These are phyloP conservation scores for Fusarium sp. DNA, from an alignment of 2,329 filamentous ascomycete species.

Conservation along the genomic window DNA sequence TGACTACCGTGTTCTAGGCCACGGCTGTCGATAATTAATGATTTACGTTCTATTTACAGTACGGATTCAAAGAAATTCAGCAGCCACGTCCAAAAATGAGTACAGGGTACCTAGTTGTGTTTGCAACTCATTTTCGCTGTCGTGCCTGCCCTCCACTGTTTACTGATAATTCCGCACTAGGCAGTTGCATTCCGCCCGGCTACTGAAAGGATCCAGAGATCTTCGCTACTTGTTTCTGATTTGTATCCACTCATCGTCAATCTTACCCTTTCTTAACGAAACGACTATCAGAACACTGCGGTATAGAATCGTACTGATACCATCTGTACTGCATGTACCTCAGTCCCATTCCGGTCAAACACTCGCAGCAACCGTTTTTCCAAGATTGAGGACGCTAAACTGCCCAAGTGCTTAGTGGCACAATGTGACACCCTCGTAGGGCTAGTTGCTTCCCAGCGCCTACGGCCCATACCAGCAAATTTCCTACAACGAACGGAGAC, in stretches of 20 bases:
- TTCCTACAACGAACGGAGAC: not conserved
- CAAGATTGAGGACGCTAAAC: conserved; percentile 3
- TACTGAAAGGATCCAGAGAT: not conserved
- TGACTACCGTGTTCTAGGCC: conserved; percentile 5
- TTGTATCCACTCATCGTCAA: conserved; percentile 7
- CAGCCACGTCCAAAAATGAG: not conserved
- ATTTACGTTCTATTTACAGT: conserved; percentile 2
- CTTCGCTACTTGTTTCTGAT: not conserved
- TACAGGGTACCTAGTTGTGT: not conserved
- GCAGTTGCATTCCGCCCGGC: conserved; percentile 4
- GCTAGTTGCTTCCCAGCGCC: conserved; percentile 5
- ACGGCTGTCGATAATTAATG: not conserved
- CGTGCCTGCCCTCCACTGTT: not conserved
- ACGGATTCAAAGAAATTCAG: not conserved
- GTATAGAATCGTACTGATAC: not conserved
- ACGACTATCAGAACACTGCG: not conserved
- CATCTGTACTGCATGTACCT: not conserved
- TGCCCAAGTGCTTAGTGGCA: not conserved
- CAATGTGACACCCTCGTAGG: conserved; percentile 5
- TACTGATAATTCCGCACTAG: not conserved
- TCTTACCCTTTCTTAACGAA: conserved; percentile 1
- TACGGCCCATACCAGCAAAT: not conserved
- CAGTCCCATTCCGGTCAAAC: not conserved
- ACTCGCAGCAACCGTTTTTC: conserved; percentile 17
- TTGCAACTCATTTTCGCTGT: not conserved